Evolutionary conservation across 2,329 filamentous ascomycete species (phyloP).

Genomic region (Herpotrichia juniperi): DNA sequence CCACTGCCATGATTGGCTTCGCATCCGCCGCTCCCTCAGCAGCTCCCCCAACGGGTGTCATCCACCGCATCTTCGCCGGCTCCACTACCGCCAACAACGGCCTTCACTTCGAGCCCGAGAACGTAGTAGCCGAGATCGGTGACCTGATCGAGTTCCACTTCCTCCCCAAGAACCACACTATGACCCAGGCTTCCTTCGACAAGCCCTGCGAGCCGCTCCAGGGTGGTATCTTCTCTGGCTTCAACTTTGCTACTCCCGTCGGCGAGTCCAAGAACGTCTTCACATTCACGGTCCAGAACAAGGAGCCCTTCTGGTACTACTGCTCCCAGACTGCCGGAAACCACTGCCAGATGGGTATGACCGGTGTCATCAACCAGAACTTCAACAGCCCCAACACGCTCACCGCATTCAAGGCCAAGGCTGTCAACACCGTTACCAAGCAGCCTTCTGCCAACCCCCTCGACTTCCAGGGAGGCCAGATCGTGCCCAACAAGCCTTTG

Average conservation of each 20-base stretch:
- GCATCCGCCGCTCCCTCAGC: slow-evolving; percentile 20
- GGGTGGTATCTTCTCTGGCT: slow-evolving; percentile 65
- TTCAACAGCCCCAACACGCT: slow-evolving; percentile 34
- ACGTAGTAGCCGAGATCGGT: slow-evolving; percentile 36
- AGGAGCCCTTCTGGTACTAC: slow-evolving; percentile 78
- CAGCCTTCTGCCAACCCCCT: slow-evolving; percentile 24
- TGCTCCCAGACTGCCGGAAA: slow-evolving; percentile 66
- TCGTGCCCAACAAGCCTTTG: slow-evolving; percentile 32
- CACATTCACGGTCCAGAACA: slow-evolving; percentile 70
- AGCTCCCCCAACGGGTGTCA: slow-evolving; percentile 27
- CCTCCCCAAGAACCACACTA: slow-evolving; percentile 70
- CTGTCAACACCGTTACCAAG: slow-evolving; percentile 24
- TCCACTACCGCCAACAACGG: slow-evolving; percentile 28
- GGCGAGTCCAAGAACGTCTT: slow-evolving; percentile 56
- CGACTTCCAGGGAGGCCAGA: slow-evolving; percentile 26
- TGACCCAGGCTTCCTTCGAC: slow-evolving; percentile 76
- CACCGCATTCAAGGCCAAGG: slow-evolving; percentile 33
- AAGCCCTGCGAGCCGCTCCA: slow-evolving; percentile 68
- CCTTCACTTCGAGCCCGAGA: slow-evolving; percentile 42
- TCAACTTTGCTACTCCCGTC: slow-evolving; percentile 59
- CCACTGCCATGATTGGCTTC: slow-evolving; percentile 26
- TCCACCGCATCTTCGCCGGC: slow-evolving; percentile 36
- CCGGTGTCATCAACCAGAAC: slow-evolving; percentile 70
- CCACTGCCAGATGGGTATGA: slow-evolving; percentile 77
- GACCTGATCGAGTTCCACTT: slow-evolving; percentile 57